Evolutionary conservation across 768 basidiomycete species (phyloP).

Genomic region (Russula foetens): DNA sequence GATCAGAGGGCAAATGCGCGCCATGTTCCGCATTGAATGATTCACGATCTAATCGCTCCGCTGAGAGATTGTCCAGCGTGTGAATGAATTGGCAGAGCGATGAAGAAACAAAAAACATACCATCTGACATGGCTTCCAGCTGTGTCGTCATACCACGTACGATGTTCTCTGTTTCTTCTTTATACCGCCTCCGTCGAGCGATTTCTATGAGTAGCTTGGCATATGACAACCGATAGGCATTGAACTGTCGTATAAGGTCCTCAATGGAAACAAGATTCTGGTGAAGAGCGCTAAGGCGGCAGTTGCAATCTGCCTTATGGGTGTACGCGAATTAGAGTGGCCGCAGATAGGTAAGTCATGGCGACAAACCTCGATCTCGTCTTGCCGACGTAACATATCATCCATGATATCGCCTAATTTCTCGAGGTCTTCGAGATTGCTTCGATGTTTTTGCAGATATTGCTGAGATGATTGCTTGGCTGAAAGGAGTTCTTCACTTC

Average conservation of each 20-base stretch:
- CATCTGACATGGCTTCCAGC: constrained; percentile 56
- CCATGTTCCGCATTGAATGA: constrained; percentile 71
- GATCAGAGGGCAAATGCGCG: constrained; percentile 64
- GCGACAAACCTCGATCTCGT: constrained; percentile 51
- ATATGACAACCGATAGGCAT: constrained; percentile 66
- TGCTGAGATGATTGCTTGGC: constrained; percentile 37
- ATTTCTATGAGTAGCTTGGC: constrained; percentile 69
- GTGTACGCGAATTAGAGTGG: background rate
- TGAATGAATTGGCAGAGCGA: background rate
- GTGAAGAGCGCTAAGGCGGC: constrained; percentile 48
- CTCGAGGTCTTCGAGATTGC: constrained; percentile 57
- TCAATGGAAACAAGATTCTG: constrained; percentile 54
- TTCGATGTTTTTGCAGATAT: constrained; percentile 42
- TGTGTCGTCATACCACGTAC: constrained; percentile 59
- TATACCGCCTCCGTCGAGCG: constrained; percentile 55
- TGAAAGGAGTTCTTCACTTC: constrained; percentile 43
- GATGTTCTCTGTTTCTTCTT: constrained; percentile 56
- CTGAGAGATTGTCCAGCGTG: constrained; percentile 31
- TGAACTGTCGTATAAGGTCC: constrained; percentile 56
- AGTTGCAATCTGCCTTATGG: constrained; percentile 41
- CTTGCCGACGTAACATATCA: constrained; percentile 65
- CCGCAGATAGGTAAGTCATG: background rate
- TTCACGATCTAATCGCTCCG: constrained; percentile 56
- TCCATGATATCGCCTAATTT: constrained; percentile 73
- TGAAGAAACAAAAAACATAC: constrained; percentile 30